Conservation (phyloP, 163 green algal genomes). For the Botryococcus braunii region DNA sequence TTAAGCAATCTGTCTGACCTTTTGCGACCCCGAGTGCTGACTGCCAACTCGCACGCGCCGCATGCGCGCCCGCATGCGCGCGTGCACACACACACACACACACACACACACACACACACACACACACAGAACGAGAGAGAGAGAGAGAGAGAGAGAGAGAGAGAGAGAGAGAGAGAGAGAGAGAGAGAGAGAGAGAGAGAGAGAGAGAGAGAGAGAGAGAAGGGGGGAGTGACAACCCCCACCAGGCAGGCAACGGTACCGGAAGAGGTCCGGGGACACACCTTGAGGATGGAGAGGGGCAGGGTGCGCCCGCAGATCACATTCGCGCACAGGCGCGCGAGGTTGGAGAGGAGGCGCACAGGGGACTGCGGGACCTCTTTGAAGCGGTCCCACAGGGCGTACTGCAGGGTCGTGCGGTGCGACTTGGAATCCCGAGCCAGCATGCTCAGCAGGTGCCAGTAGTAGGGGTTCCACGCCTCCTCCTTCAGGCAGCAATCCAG, state of each 20-base stretch:
- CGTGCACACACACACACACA: neutral
- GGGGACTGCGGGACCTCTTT: conserved; percentile 28
- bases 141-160: neutral
- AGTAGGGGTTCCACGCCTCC: conserved; percentile 84
- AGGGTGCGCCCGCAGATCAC: conserved; percentile 35
- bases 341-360: conserved; percentile 41
- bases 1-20: too few relatives aligned
- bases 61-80: too few relatives aligned
- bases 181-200: too few relatives aligned
- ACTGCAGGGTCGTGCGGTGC: conserved; percentile 59
- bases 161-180: too few relatives aligned
- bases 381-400: conserved; percentile 72
- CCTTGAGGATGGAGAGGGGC: conserved; percentile 46
- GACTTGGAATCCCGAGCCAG: conserved; percentile 37
- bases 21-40: too few relatives aligned
- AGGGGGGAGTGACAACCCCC: neutral
- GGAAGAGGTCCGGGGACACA: neutral
- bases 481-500: conserved; percentile 90
- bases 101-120: neutral
- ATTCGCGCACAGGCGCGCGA: conserved; percentile 44
- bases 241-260: conserved; percentile 5
- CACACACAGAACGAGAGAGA: neutral
- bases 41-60: too few relatives aligned
- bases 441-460: conserved; percentile 50
- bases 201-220: neutral